Conservation (phyloP, 129 eudicot species). For the Flaveria bidentis region DNA sequence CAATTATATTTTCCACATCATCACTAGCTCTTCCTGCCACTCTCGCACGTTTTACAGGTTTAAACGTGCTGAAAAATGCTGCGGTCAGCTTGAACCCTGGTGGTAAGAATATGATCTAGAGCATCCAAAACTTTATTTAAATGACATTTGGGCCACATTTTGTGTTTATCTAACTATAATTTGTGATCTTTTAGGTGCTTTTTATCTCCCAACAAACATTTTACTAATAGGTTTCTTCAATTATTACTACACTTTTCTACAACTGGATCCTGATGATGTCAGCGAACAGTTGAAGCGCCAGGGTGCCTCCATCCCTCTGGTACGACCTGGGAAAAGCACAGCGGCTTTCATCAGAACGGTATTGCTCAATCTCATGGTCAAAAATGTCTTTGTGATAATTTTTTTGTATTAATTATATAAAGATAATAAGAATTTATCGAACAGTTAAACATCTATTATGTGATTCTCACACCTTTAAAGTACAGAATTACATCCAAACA, state of each 20-base stretch:
- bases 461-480: no score
- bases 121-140: not conserved
- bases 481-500: no score
- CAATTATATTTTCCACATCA: constrained; percentile 95
- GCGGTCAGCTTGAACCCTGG: constrained; percentile 90
- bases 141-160: not conserved
- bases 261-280: constrained; percentile 97
- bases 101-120: constrained; percentile 50
- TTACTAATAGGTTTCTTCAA: constrained; percentile 91
- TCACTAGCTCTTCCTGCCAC: constrained; percentile 97
- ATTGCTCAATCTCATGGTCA: constrained; percentile 14
- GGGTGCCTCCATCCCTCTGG: constrained; percentile 99
- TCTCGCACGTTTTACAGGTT: constrained; percentile 93
- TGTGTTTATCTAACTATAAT: constrained; percentile 16
- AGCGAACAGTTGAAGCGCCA: constrained; percentile 98
- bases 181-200: constrained; percentile 55
- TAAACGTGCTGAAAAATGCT: constrained; percentile 71
- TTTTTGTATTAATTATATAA: no score
- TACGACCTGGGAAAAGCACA: constrained; percentile 95
- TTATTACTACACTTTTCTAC: constrained; percentile 96
- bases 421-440: no score
- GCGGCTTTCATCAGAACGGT: constrained; percentile 90
- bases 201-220: constrained; percentile 88
- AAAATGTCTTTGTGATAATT: not conserved
- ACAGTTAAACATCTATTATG: no score